phyloP scores from a whole-genome alignment of 1,284 basidiomycete genomes.

The Phenoliferia sp. region DNA sequence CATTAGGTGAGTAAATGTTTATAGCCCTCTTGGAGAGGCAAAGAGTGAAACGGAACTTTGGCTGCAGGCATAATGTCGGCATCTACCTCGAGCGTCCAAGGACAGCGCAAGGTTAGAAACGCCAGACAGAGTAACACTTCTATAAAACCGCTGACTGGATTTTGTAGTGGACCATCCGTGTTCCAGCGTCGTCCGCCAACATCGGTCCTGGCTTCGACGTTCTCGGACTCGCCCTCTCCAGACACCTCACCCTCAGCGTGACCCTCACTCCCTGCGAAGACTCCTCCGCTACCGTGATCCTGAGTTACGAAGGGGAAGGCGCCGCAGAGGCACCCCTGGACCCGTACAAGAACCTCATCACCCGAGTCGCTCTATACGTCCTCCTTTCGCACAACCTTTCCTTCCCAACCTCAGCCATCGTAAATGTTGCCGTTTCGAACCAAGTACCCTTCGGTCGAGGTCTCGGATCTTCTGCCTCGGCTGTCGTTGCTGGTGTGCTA shows the following conservation, averaged over 20 bases:
- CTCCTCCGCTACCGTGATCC: conserved; percentile 51
- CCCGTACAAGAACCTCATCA: conserved; percentile 94
- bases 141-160: neutral
- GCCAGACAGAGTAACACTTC: neutral
- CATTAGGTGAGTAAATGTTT: no score
- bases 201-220: conserved; percentile 99
- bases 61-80: neutral
- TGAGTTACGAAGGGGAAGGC: conserved; percentile 84
- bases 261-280: conserved; percentile 41
- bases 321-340: conserved; percentile 85
- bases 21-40: no score
- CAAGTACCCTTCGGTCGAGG: conserved; percentile 97
- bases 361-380: conserved; percentile 96
- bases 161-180: conserved; percentile 58
- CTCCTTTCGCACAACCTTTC: conserved; percentile 74
- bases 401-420: conserved; percentile 46
- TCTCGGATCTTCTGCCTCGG: conserved; percentile 93
- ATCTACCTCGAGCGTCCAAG: neutral
- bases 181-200: conserved; percentile 96
- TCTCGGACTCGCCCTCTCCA: conserved; percentile 89
- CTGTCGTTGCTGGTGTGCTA: conserved; percentile 92
- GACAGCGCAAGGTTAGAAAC: neutral
- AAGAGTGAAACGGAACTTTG: no score
- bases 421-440: conserved; percentile 74
- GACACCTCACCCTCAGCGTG: conserved; percentile 75